Conservation (phyloP, 106 monocot species). For the Dioscorea dumetorum region DNA sequence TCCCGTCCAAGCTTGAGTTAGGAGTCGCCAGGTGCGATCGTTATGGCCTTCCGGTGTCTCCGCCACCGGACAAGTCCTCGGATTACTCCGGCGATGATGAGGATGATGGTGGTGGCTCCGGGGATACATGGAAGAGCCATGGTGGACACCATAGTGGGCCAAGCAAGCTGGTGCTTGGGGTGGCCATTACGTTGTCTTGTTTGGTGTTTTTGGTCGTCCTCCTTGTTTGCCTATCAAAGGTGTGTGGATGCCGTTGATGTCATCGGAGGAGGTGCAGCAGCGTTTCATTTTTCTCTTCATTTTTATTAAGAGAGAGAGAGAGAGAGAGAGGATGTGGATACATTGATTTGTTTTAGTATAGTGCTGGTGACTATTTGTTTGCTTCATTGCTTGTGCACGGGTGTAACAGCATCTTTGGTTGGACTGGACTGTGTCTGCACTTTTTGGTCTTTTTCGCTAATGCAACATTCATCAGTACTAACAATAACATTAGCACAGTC, state of each 20-base stretch:
- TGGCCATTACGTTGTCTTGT: background rate
- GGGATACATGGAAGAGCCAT: background rate
- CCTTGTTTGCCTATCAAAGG: conserved; percentile 36
- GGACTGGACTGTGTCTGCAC: no score
- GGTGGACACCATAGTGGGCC: conserved; percentile 43
- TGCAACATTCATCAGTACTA: no score
- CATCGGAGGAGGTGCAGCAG: no score
- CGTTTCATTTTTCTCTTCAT: no score
- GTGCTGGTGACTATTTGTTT: no score
- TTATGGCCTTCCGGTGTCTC: conserved; percentile 61
- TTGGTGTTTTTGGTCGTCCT: conserved; percentile 2
- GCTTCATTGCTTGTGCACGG: no score
- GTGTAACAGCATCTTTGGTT: no score
- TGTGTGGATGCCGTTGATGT: conserved; percentile 28
- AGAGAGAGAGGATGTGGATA: no score
- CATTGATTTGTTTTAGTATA: no score
- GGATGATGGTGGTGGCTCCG: conserved; percentile 11
- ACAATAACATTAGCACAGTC: no score
- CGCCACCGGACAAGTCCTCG: conserved; percentile 31
- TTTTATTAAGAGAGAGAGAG: no score
- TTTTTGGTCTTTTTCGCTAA: no score
- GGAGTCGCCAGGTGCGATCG: conserved; percentile 76
- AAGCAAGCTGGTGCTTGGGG: conserved; percentile 20
- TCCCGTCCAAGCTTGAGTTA: conserved; percentile 61
- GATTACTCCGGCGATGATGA: conserved; percentile 26